Percentiles rank a stretch among this genome's conserved stretches.
These are phyloP conservation scores for Hawksworthiomyces lignivorus DNA, from an alignment of 2,329 filamentous ascomycete species.

Conservation along the genomic window DNA sequence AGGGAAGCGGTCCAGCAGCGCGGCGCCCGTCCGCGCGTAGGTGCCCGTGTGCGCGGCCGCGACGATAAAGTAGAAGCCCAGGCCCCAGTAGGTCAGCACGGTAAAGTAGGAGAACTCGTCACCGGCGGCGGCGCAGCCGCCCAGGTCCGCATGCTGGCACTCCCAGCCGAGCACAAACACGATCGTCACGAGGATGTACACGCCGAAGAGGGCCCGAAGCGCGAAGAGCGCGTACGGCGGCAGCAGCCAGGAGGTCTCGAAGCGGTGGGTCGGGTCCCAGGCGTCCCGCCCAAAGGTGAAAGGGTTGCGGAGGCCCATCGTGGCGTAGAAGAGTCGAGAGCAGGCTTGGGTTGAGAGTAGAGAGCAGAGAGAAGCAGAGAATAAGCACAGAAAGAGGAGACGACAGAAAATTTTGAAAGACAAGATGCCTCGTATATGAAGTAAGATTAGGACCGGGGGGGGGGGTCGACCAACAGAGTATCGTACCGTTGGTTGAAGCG, in stretches of 20 bases:
- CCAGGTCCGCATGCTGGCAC: conserved; percentile 39
- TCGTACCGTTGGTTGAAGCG: no score
- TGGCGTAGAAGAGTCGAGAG: no score
- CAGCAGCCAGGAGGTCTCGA: conserved; percentile 77
- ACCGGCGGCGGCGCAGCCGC: conserved; percentile 38
- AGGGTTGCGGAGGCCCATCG: conserved; percentile 12
- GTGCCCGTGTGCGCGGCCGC: conserved; percentile 60
- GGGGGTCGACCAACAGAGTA: no score
- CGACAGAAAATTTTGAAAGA: no score
- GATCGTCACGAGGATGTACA: conserved; percentile 64
- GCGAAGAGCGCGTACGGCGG: conserved; percentile 54
- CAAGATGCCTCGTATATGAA: no score
- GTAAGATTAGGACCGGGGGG: no score
- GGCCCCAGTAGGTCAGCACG: conserved; percentile 71
- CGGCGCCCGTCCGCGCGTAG: conserved; percentile 49
- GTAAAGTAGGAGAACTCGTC: conserved; percentile 76
- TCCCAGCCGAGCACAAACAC: conserved; percentile 63
- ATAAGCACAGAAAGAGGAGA: no score
- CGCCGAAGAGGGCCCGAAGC: conserved; percentile 44
- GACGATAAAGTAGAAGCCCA: conserved; percentile 70
- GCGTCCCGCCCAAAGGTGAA: conserved; percentile 34
- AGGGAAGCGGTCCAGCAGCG: conserved; percentile 53
- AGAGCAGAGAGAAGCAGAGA: no score
- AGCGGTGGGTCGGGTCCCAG: conserved; percentile 55
- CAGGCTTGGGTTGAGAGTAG: no score